Evolutionary conservation across 2,329 filamentous ascomycete species (phyloP), one percentile per base, ranked within the genome.

Genomic region (Colletotrichum paranaense): DNA sequence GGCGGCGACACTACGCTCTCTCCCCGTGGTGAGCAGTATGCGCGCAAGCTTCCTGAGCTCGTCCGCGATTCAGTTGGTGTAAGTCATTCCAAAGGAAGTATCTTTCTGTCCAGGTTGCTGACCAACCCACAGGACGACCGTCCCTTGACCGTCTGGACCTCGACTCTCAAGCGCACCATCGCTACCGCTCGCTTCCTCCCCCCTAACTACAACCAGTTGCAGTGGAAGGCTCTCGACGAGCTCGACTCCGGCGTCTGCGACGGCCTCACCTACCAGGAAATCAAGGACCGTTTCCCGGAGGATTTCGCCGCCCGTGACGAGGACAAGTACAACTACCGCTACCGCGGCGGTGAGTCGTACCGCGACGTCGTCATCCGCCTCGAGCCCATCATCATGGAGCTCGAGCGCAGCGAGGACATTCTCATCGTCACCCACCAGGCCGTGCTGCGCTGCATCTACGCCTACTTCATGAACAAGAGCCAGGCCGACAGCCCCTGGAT

Each of bases 321-420:
- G 77, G 97, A 99, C 88, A 99, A 99, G 84, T 98, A 98, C 90
- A 98, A 99, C 86, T 99, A 99, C 85, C 95, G 97, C 70, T 99
- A 99, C 84, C 93, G 97, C 5, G 97, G 97, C 75, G 97, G 97
- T 67, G 97, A 99, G 85, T 97, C 94, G 74, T 92, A 99, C 83
- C 94, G 96, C 68, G 97, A 99, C 80, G 96, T 99, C 1, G 97
- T 99, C 53, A 98, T 98, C 79, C 95, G 97, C 1, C 91, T 99
- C 0, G 97, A 99, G 81, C 97, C 97, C 75, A 99, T 99, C 84
- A 99, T 99, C 85, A 99, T 99, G 97, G 97, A 99, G 82, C 88
- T 99, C 65, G 97, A 99, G 84, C 91, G 97, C 75, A 95, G 93
- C 77, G 97, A 98, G 83, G 97, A 99, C 80, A 97, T 99, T 77